Evolutionary conservation across 2,329 filamentous ascomycete species (phyloP).

Genomic region (Rhexocercosporidium sp.): DNA sequence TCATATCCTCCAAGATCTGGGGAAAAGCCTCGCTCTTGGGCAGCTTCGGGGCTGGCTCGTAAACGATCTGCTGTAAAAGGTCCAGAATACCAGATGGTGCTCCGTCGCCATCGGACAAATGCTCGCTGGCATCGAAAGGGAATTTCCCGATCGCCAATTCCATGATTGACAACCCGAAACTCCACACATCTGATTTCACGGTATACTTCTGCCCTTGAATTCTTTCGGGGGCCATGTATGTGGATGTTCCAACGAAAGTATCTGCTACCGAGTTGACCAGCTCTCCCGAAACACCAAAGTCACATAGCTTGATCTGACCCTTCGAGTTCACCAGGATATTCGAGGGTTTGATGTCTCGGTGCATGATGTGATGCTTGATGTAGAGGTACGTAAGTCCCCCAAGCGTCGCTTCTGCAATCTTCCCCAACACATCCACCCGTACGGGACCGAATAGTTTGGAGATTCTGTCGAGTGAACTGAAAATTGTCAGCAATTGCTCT

Average conservation of each 20-base stretch:
- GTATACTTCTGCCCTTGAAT: slow-evolving; percentile 98
- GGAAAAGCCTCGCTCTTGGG: slow-evolving; percentile 99
- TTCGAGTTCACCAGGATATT: slow-evolving; percentile 96
- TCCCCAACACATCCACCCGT: slow-evolving; percentile 93
- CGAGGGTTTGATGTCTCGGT: slow-evolving; percentile 97
- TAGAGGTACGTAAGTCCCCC: slow-evolving; percentile 95
- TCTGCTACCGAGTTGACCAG: slow-evolving; percentile 97
- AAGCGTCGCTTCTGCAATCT: slow-evolving; percentile 95
- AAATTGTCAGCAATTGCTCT: slow-evolving; percentile 34
- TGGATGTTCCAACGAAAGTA: slow-evolving; percentile 97
- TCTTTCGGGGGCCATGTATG: slow-evolving; percentile 98
- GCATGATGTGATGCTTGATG: slow-evolving; percentile 96
- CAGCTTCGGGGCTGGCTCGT: slow-evolving; percentile 90
- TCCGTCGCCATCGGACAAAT: slow-evolving; percentile 73
- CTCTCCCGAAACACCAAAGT: slow-evolving; percentile 98
- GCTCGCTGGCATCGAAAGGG: slow-evolving; percentile 81
- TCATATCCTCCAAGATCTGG: slow-evolving; percentile 92
- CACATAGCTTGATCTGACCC: slow-evolving; percentile 94
- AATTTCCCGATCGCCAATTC: slow-evolving; percentile 97
- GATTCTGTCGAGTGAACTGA: slow-evolving; percentile 87
- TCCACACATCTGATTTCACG: slow-evolving; percentile 99
- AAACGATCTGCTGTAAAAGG: slow-evolving; percentile 94
- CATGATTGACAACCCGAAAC: slow-evolving; percentile 94
- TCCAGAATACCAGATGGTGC: slow-evolving; percentile 95
- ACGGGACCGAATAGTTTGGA: slow-evolving; percentile 95